Conservation (phyloP, 2,329 filamentous ascomycete species). For the Ambrosiella beaveri region DNA sequence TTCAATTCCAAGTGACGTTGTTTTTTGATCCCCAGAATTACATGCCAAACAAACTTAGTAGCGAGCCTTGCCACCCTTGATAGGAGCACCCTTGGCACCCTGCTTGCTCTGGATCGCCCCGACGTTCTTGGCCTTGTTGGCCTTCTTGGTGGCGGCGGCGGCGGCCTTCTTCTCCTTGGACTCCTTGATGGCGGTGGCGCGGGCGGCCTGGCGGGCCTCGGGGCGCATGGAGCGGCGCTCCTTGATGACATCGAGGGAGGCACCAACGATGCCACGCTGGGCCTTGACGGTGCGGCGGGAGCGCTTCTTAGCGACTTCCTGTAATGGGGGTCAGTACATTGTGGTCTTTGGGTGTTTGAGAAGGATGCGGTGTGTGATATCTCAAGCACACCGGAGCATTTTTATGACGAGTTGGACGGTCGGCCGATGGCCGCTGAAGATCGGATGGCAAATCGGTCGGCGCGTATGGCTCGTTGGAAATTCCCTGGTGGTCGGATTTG, state of each 20-base stretch:
- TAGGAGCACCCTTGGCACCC: constrained; percentile 76
- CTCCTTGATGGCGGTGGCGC: constrained; percentile 81
- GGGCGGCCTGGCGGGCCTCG: constrained; percentile 85
- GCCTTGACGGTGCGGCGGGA: constrained; percentile 94
- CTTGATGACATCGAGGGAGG: constrained; percentile 99
- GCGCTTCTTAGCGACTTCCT: constrained; percentile 99
- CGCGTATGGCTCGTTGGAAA: too few species aligned
- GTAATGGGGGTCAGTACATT: constrained; percentile 28
- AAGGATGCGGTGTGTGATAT: too few species aligned
- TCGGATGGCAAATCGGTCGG: too few species aligned
- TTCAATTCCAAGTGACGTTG: constrained; percentile 11
- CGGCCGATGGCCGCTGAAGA: too few species aligned
- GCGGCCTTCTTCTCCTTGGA: constrained; percentile 97
- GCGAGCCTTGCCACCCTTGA: constrained; percentile 76
- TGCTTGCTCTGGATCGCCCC: constrained; percentile 85
- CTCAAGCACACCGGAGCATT: too few species aligned
- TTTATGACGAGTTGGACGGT: too few species aligned
- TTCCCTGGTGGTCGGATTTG: neutral
- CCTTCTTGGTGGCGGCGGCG: constrained; percentile 84
- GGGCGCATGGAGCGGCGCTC: constrained; percentile 90
- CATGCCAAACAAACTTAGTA: constrained; percentile 30
- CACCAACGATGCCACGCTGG: constrained; percentile 97
- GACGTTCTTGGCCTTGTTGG: constrained; percentile 94
- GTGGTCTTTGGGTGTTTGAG: neutral
- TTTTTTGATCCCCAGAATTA: constrained; percentile 9